Evolutionary conservation across 768 basidiomycete genomes (phyloP), one percentile per base, ranked within the genome.

Genomic region (Suillus placidus): DNA sequence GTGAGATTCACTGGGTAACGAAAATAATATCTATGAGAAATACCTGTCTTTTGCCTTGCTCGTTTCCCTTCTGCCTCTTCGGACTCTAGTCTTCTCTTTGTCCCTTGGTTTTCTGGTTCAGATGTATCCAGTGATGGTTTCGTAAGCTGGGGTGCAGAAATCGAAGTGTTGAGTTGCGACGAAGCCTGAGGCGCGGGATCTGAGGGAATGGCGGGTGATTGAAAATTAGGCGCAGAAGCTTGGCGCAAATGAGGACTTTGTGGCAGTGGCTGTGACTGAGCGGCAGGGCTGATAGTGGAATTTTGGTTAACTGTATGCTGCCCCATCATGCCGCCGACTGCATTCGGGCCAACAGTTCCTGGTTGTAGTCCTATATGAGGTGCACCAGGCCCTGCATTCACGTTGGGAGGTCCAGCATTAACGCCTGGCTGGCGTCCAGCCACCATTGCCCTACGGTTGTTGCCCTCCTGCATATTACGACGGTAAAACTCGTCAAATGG

Each of bases 401-500:
- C 61, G 43, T 67, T 71, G 47, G 62, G 49, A 43, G 56, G 51
- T 9, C 43, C 65, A 47, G 35, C 20, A 0, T 67, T 66, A 30
- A 66, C 57, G 10, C 71, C 74, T 13, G 68, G 58, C 9, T 73
- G 68, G 8, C 77, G 84, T 61, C 80, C 80, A 30, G 81, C 74
- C 69, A 80, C 71, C 76, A 85, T 81, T 37, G 82, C 81, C 68
- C 84, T 86, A 70, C 85, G 85, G 67, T 86, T 88, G 67, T 86
- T 88, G 62, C 87, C 80, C 42, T 88, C 88, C 64, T 83, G 82
- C 51, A 88, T 56, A 69, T 86, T 91, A 67, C 83, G 86, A 74
- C 84, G 84, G 74, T 89, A 90, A 37, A 80, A 74, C 40, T 91
- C 88, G 76, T 94, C 93, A 70, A 94, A 92, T 3, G 91, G 90